These are phyloP conservation scores for Hericium coralloides DNA, from an alignment of 768 basidiomycete genomes.

Conservation along the genomic window DNA sequence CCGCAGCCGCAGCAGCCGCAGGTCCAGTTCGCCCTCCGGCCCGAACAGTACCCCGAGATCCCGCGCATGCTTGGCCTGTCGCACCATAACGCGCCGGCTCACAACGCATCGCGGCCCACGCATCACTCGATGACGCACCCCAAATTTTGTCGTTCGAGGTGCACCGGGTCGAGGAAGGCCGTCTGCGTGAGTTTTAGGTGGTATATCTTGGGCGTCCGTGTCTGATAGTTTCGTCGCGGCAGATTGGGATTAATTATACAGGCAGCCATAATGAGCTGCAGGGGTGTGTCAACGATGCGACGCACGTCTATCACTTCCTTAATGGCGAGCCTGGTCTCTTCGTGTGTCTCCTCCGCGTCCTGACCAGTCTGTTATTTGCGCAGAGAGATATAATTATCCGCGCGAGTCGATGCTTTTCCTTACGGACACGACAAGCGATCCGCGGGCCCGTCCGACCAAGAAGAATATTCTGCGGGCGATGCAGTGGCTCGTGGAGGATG, in stretches of 20 bases:
- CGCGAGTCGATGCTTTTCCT: constrained; percentile 41
- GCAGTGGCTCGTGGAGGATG: constrained; percentile 41
- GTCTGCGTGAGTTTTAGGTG: not conserved
- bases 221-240: not conserved
- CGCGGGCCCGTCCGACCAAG: constrained; percentile 32
- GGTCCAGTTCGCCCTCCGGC: not conserved
- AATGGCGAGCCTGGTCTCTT: constrained; percentile 10
- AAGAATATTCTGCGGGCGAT: constrained; percentile 41
- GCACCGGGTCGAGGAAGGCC: not conserved
- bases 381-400: constrained; percentile 31
- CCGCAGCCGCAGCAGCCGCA: not conserved
- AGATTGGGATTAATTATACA: constrained; percentile 40
- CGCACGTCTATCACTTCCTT: constrained; percentile 34
- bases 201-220: not conserved
- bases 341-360: not conserved
- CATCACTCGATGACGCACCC: not conserved
- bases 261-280: constrained; percentile 27
- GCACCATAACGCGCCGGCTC: not conserved
- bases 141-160: not conserved
- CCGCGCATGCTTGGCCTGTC: not conserved
- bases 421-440: constrained; percentile 30
- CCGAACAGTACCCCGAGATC: constrained; percentile 1
- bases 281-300: constrained; percentile 44
- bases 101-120: not conserved
- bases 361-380: not conserved